phyloP scores from a whole-genome alignment of 306 rosid genomes.

The Castanospermum australe region DNA sequence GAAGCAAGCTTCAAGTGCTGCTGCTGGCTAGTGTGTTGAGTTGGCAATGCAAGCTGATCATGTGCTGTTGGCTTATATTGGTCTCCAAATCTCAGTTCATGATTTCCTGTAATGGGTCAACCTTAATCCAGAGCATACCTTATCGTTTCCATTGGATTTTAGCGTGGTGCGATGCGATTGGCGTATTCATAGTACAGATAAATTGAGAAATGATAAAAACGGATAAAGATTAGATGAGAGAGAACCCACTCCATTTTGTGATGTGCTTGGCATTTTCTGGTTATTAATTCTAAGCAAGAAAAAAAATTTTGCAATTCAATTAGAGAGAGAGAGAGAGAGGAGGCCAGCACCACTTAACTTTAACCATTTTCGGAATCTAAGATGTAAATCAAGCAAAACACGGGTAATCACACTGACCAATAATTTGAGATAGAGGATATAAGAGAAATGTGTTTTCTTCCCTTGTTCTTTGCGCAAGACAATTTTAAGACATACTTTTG shows the following conservation, averaged over 20 bases:
- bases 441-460: neutral
- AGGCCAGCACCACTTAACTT: neutral
- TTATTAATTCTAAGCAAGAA: neutral
- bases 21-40: neutral
- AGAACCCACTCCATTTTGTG: neutral
- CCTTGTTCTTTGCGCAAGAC: neutral
- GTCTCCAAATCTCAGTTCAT: conserved; percentile 2
- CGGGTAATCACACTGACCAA: neutral
- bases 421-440: neutral
- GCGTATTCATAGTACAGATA: neutral
- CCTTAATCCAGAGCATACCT: neutral
- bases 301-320: neutral
- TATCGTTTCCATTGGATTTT: neutral
- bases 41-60: neutral
- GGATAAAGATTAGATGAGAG: neutral
- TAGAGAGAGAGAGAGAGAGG: neutral
- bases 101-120: neutral
- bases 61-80: neutral
- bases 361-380: neutral
- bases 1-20: neutral
- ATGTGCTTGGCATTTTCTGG: neutral
- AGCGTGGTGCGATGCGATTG: neutral
- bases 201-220: neutral
- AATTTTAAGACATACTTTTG: neutral
- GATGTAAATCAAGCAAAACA: neutral